Evolutionary conservation across 176 grass and related monocot genomes (phyloP).

Genomic region (Zizania latifolia): DNA sequence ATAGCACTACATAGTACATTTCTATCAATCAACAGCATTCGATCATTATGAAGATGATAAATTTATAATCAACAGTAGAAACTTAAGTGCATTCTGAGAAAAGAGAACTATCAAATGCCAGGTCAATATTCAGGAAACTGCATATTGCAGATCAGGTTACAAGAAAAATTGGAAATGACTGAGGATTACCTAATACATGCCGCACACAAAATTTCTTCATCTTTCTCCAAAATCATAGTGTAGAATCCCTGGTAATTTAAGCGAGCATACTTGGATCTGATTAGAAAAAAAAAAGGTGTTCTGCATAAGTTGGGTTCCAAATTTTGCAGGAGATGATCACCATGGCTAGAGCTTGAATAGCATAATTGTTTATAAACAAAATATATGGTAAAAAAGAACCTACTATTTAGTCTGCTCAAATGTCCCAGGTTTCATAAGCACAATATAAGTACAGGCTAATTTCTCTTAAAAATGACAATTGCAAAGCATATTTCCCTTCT

Average conservation of each 20-base stretch:
- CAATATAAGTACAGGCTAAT: too few species aligned
- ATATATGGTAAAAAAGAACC: neutral
- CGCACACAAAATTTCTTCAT: slow-evolving; percentile 27
- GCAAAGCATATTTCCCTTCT: too few species aligned
- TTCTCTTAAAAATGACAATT: too few species aligned
- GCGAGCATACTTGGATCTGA: slow-evolving; percentile 26
- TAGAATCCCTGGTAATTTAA: slow-evolving; percentile 41
- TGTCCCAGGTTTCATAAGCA: too few species aligned
- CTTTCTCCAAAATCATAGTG: slow-evolving; percentile 32
- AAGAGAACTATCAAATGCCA: neutral
- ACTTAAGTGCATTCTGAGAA: neutral
- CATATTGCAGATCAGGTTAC: neutral
- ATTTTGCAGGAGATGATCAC: neutral
- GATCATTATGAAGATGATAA: neutral
- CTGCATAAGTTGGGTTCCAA: neutral
- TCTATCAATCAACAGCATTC: neutral
- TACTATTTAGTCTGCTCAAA: neutral
- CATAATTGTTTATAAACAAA: neutral
- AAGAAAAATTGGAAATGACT: neutral
- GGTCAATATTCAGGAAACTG: neutral
- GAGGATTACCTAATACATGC: slow-evolving; percentile 29
- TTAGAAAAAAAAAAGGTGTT: neutral
- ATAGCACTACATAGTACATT: neutral
- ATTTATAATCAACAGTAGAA: neutral
- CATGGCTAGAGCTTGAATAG: neutral